phyloP scores from a whole-genome alignment of 768 basidiomycete species.

The Leucocoprinus leucothites region DNA sequence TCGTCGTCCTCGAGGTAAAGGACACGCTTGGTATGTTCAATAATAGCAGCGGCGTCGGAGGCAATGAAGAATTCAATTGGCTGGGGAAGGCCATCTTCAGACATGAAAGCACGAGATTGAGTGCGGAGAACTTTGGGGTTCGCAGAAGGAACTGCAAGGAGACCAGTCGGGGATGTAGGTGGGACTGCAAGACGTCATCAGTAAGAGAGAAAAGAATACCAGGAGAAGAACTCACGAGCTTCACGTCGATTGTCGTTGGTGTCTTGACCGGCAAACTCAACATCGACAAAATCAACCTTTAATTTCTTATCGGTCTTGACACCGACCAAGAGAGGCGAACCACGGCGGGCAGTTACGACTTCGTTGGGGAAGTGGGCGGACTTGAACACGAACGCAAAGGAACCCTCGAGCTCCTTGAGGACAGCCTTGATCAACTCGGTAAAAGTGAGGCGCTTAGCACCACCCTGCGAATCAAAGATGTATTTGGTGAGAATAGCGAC shows the following conservation, averaged over 20 bases:
- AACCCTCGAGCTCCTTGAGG: constrained; percentile 96
- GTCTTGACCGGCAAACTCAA: constrained; percentile 85
- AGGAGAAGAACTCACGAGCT: constrained; percentile 30
- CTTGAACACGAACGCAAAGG: constrained; percentile 99
- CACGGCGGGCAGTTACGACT: constrained; percentile 93
- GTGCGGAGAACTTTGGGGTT: constrained; percentile 84
- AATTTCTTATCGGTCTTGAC: constrained; percentile 99
- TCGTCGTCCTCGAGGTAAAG: constrained; percentile 99
- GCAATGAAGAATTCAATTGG: constrained; percentile 99
- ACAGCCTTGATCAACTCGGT: constrained; percentile 93
- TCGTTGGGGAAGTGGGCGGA: constrained; percentile 94
- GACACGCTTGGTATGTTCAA: constrained; percentile 99
- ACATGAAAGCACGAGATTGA: constrained; percentile 97
- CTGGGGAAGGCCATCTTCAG: constrained; percentile 96
- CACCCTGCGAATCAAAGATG: constrained; percentile 82
- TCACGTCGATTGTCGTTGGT: constrained; percentile 38
- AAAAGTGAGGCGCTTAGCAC: constrained; percentile 76
- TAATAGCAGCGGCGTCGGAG: constrained; percentile 92
- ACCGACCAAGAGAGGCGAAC: constrained; percentile 94
- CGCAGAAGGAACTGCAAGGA: constrained; percentile 65
- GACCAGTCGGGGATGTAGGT: constrained; percentile 47
- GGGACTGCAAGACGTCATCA: constrained; percentile 29
- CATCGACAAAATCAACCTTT: constrained; percentile 99
- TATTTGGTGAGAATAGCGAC: constrained; percentile 97
- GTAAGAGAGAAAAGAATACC: background rate